Percentiles rank a stretch among this genome's conserved stretches.
Evolutionary conservation across 352 stramenopile genomes (phyloP).

Genomic region (Phytophthora hybrid): DNA sequence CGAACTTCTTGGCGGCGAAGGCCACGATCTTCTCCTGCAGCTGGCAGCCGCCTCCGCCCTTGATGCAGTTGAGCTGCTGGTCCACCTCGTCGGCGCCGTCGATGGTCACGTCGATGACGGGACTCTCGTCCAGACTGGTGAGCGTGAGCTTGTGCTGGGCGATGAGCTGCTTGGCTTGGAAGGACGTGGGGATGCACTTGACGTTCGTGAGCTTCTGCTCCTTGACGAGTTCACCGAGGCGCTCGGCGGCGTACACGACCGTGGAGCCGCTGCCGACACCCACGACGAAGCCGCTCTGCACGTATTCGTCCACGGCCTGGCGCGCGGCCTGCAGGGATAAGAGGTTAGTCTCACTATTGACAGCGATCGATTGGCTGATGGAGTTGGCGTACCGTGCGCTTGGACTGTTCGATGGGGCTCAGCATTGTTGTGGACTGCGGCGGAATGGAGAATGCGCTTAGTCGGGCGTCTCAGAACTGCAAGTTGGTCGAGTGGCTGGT

Average conservation of each 20-base stretch:
- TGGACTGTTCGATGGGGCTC: conserved; percentile 76
- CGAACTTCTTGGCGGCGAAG: conserved; percentile 97
- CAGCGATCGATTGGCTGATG: neutral
- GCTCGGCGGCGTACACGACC: conserved; percentile 97
- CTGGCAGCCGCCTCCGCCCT: conserved; percentile 97
- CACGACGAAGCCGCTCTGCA: conserved; percentile 96
- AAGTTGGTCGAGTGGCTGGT: conserved; percentile 27
- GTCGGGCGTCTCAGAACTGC: neutral
- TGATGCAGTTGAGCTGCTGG: conserved; percentile 97
- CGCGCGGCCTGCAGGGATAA: conserved; percentile 64
- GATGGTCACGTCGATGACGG: conserved; percentile 98
- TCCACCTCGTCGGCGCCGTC: conserved; percentile 99
- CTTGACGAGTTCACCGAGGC: conserved; percentile 94
- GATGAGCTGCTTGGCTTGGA: conserved; percentile 97
- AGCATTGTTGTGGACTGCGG: conserved; percentile 30
- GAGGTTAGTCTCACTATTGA: neutral
- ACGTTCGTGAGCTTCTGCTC: conserved; percentile 92
- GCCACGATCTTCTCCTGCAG: conserved; percentile 95
- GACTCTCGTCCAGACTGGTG: conserved; percentile 82
- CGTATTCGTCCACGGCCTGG: conserved; percentile 93
- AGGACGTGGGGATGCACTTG: conserved; percentile 97
- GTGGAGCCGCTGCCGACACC: conserved; percentile 98
- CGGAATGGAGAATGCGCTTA: conserved; percentile 10
- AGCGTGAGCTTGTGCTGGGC: conserved; percentile 79
- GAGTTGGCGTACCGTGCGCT: conserved; percentile 58